Evolutionary conservation across 345 rosid genomes (phyloP).

Genomic region (Clarkia xantiana): DNA sequence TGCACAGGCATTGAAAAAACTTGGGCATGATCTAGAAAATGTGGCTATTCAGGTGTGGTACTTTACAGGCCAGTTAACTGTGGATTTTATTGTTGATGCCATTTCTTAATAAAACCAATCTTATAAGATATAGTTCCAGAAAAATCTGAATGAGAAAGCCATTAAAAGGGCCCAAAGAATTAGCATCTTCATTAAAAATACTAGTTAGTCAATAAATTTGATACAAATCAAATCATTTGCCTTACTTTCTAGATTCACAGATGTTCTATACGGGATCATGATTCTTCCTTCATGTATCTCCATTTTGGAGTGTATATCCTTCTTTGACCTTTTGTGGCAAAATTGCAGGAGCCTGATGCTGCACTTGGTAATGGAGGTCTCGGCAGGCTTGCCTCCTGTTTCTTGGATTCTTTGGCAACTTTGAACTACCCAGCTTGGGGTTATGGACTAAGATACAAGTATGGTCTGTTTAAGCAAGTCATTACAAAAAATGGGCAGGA

Average conservation of each 20-base stretch:
- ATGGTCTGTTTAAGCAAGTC: constrained; percentile 36
- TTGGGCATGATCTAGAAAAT: constrained; percentile 32
- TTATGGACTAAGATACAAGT: constrained; percentile 37
- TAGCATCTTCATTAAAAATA: too few relatives aligned
- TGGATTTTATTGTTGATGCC: too few relatives aligned
- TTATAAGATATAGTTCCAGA: too few relatives aligned
- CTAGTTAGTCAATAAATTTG: too few relatives aligned
- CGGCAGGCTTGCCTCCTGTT: constrained; percentile 42
- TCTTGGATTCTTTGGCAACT: constrained; percentile 39
- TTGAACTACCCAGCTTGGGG: constrained; percentile 43
- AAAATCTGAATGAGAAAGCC: too few relatives aligned
- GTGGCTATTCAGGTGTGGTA: constrained; percentile 25
- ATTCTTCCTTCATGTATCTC: too few relatives aligned
- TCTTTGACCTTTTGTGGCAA: neutral
- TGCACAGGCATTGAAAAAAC: constrained; percentile 37
- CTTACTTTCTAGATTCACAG: too few relatives aligned
- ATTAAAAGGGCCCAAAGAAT: too few relatives aligned
- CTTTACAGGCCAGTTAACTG: neutral
- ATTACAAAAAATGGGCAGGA: constrained; percentile 40
- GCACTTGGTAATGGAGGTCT: constrained; percentile 43
- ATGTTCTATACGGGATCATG: too few relatives aligned
- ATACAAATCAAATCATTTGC: too few relatives aligned
- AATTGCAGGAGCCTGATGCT: constrained; percentile 31
- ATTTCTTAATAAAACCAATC: too few relatives aligned
- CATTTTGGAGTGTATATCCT: neutral